Evolutionary conservation across 192 early-diverging fungal species (phyloP), one percentile per base, ranked within the genome.

Genomic region (Coemansia sp.): DNA sequence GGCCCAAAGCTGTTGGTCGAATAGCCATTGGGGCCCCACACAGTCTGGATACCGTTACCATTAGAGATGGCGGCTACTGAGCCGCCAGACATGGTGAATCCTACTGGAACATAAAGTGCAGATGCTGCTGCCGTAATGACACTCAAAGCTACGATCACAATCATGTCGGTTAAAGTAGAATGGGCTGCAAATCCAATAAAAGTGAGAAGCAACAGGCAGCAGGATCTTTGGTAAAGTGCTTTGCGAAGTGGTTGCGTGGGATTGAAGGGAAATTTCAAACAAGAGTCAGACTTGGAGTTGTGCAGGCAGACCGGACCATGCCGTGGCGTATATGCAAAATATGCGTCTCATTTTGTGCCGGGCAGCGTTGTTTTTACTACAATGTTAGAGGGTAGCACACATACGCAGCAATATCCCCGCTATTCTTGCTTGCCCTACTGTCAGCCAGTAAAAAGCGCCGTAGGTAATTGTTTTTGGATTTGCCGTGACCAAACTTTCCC

Each of bases 21-120:
- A 46, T 75, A 81, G 0, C 78, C 78, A 35, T 70, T 59, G 2
- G 78, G 73, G 1, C 73, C 78, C 78, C 78, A 81, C 2, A 69
- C 5, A 3, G 78, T 69, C 24, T 72, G 78, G 6, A 81, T 75
- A 7, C 28, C 42, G 60, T 71, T 74, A 1, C 73, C 78, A 31
- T 63, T 68, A 21, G 69, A 61, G n/a, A 69, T 42, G 0, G 78
- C 66, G 40, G 57, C 60, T 18, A 75, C 63, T 7, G 55, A 38
- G n/a, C 78, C 73, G 4, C 70, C 70, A 3, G 50, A 45, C 18
- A 23, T 34, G n/a, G 57, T 26, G n/a, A 66, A 67, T 3, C 55
- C 42, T 13, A 28, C 20, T 2, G 71, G 71, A 28, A 67, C 28
- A 67, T 60, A 55, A 40, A 70, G 35, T 53, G 63, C 40, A 28